Evolutionary conservation across 352 stramenopile species (phyloP).

Genomic region (Aphanomyces invadans): DNA sequence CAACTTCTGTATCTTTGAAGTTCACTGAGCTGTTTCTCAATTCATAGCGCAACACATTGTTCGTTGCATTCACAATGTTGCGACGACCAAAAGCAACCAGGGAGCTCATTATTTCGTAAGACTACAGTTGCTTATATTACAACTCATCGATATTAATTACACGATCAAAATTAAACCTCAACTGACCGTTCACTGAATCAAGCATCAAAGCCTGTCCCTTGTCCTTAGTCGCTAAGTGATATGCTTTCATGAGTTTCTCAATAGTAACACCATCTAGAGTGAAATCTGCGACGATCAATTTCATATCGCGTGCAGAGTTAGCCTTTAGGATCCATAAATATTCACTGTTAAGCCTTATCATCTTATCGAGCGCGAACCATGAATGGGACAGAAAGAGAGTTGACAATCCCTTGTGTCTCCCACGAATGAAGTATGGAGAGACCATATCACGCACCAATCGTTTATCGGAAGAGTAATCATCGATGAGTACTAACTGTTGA

Average conservation of each 20-base stretch:
- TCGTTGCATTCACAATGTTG: slow-evolving; percentile 29
- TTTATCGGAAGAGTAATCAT: not conserved
- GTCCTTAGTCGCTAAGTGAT: not conserved
- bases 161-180: not conserved
- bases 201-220: not conserved
- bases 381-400: not conserved
- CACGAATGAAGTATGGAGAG: not conserved
- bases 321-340: not conserved
- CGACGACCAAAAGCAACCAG: not conserved
- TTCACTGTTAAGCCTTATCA: not conserved
- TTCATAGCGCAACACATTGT: slow-evolving; percentile 23
- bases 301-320: not conserved
- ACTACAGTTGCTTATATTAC: not conserved
- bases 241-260: not conserved
- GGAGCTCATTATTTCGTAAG: slow-evolving; percentile 15
- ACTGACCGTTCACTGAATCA: not conserved
- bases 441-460: not conserved
- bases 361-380: not conserved
- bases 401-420: not conserved
- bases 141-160: not conserved
- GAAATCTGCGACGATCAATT: not conserved
- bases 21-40: slow-evolving; percentile 22
- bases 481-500: not conserved
- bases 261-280: not conserved
- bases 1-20: slow-evolving; percentile 26